Conservation (phyloP, 768 basidiomycete genomes). For the Paxillus rubicundulus region DNA sequence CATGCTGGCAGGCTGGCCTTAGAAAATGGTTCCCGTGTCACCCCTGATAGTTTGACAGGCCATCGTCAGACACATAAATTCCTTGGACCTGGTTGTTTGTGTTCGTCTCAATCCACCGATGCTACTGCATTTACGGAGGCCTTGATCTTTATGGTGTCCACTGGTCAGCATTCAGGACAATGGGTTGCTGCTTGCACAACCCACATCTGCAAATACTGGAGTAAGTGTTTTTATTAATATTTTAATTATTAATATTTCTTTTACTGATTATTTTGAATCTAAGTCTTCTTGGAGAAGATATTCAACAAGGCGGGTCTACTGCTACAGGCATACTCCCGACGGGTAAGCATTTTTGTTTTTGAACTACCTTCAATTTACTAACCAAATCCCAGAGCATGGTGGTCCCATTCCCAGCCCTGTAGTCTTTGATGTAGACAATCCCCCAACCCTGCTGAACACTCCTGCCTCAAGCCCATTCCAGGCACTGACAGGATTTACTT, state of each 20-base stretch:
- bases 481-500: no score
- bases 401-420: neutral
- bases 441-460: neutral
- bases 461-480: neutral
- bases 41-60: neutral
- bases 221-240: neutral
- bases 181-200: neutral
- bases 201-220: neutral
- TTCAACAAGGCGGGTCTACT: neutral
- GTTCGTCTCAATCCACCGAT: neutral
- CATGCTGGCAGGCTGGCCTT: neutral
- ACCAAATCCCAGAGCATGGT: no score
- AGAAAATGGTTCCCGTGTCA: neutral
- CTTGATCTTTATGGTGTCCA: neutral
- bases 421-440: neutral
- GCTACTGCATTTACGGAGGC: neutral
- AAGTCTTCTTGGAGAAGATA: neutral
- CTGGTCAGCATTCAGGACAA: neutral
- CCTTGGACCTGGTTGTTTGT: neutral
- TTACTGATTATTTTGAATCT: neutral
- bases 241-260: neutral
- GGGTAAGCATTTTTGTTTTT: neutral
- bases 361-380: neutral
- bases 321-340: neutral
- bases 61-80: neutral